These are phyloP conservation scores for Mortierella sp. DNA, from an alignment of 371 early-diverging fungal genomes.

Conservation along the genomic window DNA sequence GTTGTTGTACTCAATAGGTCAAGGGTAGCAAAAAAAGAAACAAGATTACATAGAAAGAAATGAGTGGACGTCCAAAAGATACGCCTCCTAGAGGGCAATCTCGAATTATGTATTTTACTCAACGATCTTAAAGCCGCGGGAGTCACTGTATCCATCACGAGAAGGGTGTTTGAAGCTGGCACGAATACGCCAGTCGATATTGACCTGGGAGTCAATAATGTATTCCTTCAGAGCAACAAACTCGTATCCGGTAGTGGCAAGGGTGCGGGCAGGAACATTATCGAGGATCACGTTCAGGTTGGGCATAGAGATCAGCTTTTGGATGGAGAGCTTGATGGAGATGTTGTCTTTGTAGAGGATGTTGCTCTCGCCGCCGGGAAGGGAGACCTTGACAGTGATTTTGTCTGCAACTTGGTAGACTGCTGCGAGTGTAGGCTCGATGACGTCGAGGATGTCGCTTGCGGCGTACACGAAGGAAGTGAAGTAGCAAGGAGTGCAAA, in stretches of 20 bases:
- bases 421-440: neutral
- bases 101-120: neutral
- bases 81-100: neutral
- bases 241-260: constrained; percentile 24
- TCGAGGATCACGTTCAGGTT: constrained; percentile 22
- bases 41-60: neutral
- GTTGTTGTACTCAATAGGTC: too few species aligned
- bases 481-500: too few species aligned
- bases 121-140: constrained; percentile 13
- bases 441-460: constrained; percentile 21
- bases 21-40: neutral
- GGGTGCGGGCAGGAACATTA: neutral
- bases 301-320: constrained; percentile 31
- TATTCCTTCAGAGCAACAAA: constrained; percentile 25
- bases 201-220: constrained; percentile 20
- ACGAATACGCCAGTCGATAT: constrained; percentile 26
- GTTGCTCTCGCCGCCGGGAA: constrained; percentile 13
- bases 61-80: neutral
- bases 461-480: too few species aligned
- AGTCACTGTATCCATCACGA: constrained; percentile 21
- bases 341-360: constrained; percentile 30
- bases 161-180: neutral
- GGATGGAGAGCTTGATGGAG: constrained; percentile 17
- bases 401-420: constrained; percentile 31
- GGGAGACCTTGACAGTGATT: constrained; percentile 18